A percentile compares a stretch with the other conserved stretches of the same genome.
Evolutionary conservation across 108 stramenopile genomes (phyloP).

Genomic region (Phaeodactylum tricornutum): DNA sequence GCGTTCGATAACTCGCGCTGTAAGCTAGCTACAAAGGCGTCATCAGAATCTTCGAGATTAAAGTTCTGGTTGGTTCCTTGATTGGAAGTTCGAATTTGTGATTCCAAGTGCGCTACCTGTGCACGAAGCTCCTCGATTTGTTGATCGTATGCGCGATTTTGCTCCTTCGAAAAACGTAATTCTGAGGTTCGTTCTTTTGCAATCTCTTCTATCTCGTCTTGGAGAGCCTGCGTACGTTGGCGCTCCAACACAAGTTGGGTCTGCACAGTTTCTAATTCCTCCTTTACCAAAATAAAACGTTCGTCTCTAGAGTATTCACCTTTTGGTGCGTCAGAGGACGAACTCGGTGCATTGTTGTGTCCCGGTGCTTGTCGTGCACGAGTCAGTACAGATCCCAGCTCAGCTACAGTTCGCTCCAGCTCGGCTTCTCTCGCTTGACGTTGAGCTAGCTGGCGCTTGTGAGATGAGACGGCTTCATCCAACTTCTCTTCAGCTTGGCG

Average conservation of each 20-base stretch:
- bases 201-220: slow-evolving; percentile 53
- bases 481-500: slow-evolving; percentile 61
- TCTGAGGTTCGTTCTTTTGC: slow-evolving; percentile 62
- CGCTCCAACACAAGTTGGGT: slow-evolving; percentile 36
- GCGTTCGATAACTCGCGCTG: slow-evolving; percentile 15
- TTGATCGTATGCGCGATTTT: slow-evolving; percentile 48
- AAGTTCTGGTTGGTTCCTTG: neutral
- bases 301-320: slow-evolving; percentile 13
- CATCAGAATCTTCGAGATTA: slow-evolving; percentile 5
- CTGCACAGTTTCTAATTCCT: slow-evolving; percentile 39
- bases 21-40: neutral
- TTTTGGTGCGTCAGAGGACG: slow-evolving; percentile 2
- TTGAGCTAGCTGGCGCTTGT: slow-evolving; percentile 57
- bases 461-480: slow-evolving; percentile 53
- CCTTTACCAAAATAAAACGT: slow-evolving; percentile 18
- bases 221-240: slow-evolving; percentile 40
- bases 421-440: slow-evolving; percentile 61
- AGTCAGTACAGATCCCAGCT: slow-evolving; percentile 63
- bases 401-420: slow-evolving; percentile 70
- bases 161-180: slow-evolving; percentile 29
- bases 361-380: slow-evolving; percentile 9
- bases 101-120: slow-evolving; percentile 39
- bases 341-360: neutral
- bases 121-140: slow-evolving; percentile 54
- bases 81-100: too few relatives aligned